Evolutionary conservation across 148 eudicot genomes (phyloP).

Genomic region (Selenicereus undatus): DNA sequence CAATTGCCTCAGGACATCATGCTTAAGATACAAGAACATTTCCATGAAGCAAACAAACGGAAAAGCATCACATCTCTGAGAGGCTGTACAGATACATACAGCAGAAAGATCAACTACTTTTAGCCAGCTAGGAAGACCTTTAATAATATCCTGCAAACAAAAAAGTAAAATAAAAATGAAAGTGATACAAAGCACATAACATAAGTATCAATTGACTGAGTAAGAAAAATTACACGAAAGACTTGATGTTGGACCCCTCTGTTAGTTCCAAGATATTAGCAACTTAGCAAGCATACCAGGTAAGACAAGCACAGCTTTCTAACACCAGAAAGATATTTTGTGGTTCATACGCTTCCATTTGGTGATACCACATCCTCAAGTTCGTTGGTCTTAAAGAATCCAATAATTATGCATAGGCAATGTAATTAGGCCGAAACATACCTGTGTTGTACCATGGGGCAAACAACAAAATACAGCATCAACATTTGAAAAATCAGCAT

Average conservation of each 20-base stretch:
- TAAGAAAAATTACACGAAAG: background rate
- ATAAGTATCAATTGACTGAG: background rate
- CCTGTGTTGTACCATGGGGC: conserved; percentile 99
- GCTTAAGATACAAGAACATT: background rate
- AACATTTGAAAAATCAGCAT: conserved; percentile 81
- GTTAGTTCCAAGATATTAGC: background rate
- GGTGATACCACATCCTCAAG: too few species aligned
- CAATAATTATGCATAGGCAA: background rate
- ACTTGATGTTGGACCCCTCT: background rate
- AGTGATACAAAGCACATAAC: background rate
- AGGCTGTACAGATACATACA: conserved; percentile 37
- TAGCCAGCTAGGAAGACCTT: conserved; percentile 60
- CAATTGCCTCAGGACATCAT: conserved; percentile 10
- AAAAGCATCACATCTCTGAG: background rate
- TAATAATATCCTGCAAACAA: conserved; percentile 75
- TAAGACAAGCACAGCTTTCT: background rate
- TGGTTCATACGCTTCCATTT: background rate
- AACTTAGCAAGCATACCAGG: background rate
- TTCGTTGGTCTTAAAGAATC: background rate
- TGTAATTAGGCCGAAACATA: conserved; percentile 10
- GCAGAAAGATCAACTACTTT: conserved; percentile 98
- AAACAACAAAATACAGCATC: conserved; percentile 98
- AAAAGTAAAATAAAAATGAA: background rate
- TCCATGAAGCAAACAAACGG: background rate
- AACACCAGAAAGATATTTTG: background rate